Evolutionary conservation across 495 filamentous ascomycete species (phyloP).

Genomic region (Podospora tetraspora): DNA sequence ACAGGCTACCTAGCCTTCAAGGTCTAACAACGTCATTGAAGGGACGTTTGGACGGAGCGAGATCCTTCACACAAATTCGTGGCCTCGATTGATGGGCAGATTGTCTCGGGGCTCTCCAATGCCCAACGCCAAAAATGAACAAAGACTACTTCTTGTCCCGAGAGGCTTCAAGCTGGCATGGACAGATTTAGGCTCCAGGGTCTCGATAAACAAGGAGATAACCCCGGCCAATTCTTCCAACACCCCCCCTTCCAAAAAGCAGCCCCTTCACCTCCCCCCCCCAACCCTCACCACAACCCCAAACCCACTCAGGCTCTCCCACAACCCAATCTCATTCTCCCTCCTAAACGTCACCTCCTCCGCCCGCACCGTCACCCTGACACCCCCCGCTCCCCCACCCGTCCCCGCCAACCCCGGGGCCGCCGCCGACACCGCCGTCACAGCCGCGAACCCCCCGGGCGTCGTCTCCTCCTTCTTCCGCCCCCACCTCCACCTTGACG

Average conservation of each 20-base stretch:
- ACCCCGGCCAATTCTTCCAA: too few species aligned
- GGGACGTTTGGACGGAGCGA: neutral
- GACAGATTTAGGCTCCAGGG: neutral
- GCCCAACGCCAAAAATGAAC: neutral
- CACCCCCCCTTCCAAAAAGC: too few species aligned
- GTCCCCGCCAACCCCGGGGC: neutral
- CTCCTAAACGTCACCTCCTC: conserved; percentile 49
- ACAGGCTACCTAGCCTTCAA: neutral
- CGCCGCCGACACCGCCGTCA: conserved; percentile 3
- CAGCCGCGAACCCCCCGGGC: neutral
- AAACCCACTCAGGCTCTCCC: conserved; percentile 46
- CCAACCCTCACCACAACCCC: conserved; percentile 41
- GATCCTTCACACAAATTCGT: neutral
- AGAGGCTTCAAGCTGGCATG: neutral
- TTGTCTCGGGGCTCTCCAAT: neutral
- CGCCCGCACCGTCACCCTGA: conserved; percentile 40
- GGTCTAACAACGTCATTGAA: neutral
- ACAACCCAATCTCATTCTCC: conserved; percentile 50
- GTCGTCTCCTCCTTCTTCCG: conserved; percentile 7
- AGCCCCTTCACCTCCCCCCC: neutral
- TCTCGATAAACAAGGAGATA: too few species aligned
- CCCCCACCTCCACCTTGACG: conserved; percentile 19
- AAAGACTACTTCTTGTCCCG: neutral
- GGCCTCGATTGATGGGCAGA: neutral
- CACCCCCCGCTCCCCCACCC: neutral